Base-by-base conservation (phyloP, 208 protist species). In the Crithidia expoeki region DNA sequence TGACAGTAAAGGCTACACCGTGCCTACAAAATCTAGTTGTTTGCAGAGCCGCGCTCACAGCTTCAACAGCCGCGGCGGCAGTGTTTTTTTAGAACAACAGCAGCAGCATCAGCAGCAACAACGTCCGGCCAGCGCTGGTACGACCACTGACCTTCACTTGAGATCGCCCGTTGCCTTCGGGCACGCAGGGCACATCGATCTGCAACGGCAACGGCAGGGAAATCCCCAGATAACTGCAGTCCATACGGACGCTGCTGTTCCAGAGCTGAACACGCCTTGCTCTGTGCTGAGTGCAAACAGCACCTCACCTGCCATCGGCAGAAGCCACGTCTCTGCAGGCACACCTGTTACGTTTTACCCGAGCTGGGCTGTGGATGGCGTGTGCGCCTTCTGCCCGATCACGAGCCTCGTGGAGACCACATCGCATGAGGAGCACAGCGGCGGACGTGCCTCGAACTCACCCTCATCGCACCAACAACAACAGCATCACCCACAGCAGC, bases 311-410 rank as follows among this genome's bases (percentile, higher is more conserved):
- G 50, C 50, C 7, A 68, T 50, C 23, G 38, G 34, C 44, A 25
- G 23, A 0, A 11, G 50, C 38, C 36, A 59, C 50, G 36, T 47
- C 28, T 10, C 34, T 2, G 23, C n/a, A 0, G 12, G 30, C 0
- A 14, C 19, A 28, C 32, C 44, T 2, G 38, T 34, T 33, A 6
- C 60, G 4, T 28, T 65, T 11, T 65, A 47, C 36, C 56, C 56
- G 6, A n/a, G 21, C 33, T 47, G 56, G 56, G 25, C 9, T 3
- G 34, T 16, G 32, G 49, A 16, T 27, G 60, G 59, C 60, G 42
- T 62, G 9, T 62, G 52, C n/a, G 50, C 60, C 51, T 19, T 68
- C 40, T 47, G 32, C 69, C 60, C 69, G 27, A 55, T 68, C 49
- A 62, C 69, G 4, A 58, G 14, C 53, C 17, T 32, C 62, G 44